phyloP scores from a whole-genome alignment of 225 moss, liverwort and hornwort species.

The Physcomitrium patens region DNA sequence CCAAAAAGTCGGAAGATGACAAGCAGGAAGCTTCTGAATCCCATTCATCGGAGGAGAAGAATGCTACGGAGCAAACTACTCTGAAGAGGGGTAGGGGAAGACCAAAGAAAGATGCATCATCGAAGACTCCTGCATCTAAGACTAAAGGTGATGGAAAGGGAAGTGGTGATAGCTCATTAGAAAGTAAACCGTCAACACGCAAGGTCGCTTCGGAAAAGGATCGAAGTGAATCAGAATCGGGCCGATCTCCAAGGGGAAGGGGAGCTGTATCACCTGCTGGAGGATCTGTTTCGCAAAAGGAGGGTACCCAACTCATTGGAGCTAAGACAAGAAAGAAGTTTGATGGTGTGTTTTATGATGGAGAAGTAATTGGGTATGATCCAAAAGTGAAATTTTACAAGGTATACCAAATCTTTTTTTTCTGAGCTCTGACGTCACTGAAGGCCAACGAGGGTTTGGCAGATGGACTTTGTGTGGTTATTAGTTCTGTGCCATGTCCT shows the following conservation, averaged over 20 bases:
- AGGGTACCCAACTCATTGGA: constrained; percentile 53
- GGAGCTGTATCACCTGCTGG: constrained; percentile 34
- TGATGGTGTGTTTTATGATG: constrained; percentile 23
- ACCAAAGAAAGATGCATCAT: constrained; percentile 48
- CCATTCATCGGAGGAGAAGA: constrained; percentile 42
- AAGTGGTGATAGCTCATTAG: constrained; percentile 57
- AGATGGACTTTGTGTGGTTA: background rate
- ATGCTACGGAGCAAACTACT: constrained; percentile 26
- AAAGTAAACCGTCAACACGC: constrained; percentile 59
- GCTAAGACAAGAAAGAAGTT: constrained; percentile 47
- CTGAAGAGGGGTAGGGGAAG: constrained; percentile 51
- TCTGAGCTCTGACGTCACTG: background rate
- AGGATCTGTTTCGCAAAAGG: constrained; percentile 27
- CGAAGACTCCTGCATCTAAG: constrained; percentile 33
- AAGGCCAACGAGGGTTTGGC: background rate
- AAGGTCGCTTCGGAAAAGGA: constrained; percentile 42
- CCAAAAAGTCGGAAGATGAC: constrained; percentile 36
- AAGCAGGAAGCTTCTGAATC: constrained; percentile 31
- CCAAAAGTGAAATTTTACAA: constrained; percentile 52
- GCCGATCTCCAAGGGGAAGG: constrained; percentile 56
- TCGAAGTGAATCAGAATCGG: constrained; percentile 51
- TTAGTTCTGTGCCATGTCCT: too few relatives aligned
- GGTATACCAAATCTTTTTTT: constrained; percentile 21
- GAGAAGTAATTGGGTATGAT: constrained; percentile 56
- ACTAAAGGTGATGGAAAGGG: constrained; percentile 47